Base-by-base conservation (phyloP, 2,329 filamentous ascomycete genomes). In the Basipetospora sp. region DNA sequence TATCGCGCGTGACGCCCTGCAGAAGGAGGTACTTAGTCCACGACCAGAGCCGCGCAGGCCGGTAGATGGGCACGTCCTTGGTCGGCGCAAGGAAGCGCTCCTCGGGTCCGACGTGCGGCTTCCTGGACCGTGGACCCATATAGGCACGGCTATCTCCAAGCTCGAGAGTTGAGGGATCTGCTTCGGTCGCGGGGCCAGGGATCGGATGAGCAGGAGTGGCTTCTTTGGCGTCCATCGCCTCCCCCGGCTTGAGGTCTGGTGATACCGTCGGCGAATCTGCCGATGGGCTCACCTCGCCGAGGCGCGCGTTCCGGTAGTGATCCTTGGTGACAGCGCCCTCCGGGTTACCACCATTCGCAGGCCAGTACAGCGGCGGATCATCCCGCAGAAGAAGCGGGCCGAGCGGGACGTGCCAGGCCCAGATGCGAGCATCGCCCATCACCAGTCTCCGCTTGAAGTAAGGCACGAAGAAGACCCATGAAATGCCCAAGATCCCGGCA, bases 341-440 rank as follows among this genome's bases (percentile, higher is more conserved):
- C 37, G 54, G 57, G 40, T 61, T 56, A 5, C 55, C 60, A n/a
- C n/a, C n/a, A n/a, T n/a, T n/a, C n/a, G n/a, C n/a, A n/a, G 22
- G 22, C 0, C 69, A 67, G 1, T 60, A 48, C 2, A 59, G 53
- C 3, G 62, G 59, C 0, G 58, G 54, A 1, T 57, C 50, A 2
- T 53, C 55, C 22, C 64, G 53, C 35, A 71, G 62, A 6, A 75
- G 62, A 0, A 74, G 51, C 18, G 67, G 71, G 0, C 72, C 73
- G 13, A 63, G 52, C 42, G 64, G 45, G 40, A 76, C 57, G 42
- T 76, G 62, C 50, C 61, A 76, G 52, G 61, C 54, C 44, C 64
- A 65, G 42, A 80, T 56, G 48, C 71, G 55, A 68, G 72, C 69
- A 56, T 80, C 73, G 44, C 77, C 63, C 54, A 65, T 56, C 53